phyloP scores from a whole-genome alignment of 1,284 basidiomycete genomes.

The Microbotryum scabiosae region DNA sequence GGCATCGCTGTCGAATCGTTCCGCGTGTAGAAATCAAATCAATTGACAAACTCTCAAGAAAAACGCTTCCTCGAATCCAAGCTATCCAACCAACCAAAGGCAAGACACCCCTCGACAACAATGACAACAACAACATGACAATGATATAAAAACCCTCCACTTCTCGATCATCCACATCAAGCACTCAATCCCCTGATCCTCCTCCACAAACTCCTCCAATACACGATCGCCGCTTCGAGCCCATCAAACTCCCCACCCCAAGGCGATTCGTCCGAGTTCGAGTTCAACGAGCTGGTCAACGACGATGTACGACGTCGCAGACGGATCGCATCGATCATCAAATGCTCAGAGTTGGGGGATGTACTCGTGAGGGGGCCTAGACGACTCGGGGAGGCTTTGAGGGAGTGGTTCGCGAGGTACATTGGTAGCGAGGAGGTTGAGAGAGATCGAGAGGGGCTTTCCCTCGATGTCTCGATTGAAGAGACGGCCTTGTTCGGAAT shows the following conservation, averaged over 20 bases:
- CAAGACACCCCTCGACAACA: neutral
- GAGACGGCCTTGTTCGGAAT: no score
- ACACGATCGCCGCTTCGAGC: conserved; percentile 5
- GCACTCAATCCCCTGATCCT: conserved; percentile 4
- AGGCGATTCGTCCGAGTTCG: neutral
- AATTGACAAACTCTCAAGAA: neutral
- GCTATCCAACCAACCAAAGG: neutral
- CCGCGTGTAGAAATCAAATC: no score
- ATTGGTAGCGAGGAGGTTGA: conserved; percentile 2
- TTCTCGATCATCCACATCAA: neutral
- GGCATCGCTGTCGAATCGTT: no score
- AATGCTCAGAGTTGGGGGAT: neutral
- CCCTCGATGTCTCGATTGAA: neutral
- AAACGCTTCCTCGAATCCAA: neutral
- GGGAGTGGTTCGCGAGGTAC: neutral
- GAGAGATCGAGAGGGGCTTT: neutral
- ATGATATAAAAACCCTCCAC: neutral
- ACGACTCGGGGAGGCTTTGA: neutral
- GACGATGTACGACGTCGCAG: neutral
- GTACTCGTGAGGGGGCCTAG: neutral
- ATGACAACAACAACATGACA: neutral
- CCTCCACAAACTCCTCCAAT: conserved; percentile 9
- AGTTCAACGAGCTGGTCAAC: neutral
- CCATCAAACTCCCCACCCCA: conserved; percentile 15
- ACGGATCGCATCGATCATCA: neutral